A percentile compares a stretch with the other conserved stretches of the same genome.
Conservation (phyloP, 257 asterid species). For the Capsicum rhomboideum region DNA sequence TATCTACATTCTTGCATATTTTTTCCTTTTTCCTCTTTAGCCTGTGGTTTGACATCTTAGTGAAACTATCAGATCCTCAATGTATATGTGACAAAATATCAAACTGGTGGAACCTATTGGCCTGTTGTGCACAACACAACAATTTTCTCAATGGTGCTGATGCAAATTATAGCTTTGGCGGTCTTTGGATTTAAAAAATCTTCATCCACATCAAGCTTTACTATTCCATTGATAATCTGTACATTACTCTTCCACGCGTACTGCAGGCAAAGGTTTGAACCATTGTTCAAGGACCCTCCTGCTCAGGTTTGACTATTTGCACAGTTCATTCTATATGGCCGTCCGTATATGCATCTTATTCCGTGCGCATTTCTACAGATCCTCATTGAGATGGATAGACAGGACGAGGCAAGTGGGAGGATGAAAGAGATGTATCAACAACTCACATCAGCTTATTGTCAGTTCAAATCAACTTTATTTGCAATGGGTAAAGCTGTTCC, state of each 20-base stretch:
- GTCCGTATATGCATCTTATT: neutral
- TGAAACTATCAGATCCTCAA: conserved; percentile 24
- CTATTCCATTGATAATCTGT: conserved; percentile 20
- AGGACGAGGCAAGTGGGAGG: conserved; percentile 53
- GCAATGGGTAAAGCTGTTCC: conserved; percentile 5
- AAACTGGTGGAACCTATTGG: conserved; percentile 38
- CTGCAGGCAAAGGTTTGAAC: conserved; percentile 35
- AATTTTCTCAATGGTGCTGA: conserved; percentile 32
- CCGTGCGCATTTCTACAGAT: conserved; percentile 44
- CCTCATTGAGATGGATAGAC: conserved; percentile 79
- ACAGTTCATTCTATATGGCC: neutral
- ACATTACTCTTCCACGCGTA: conserved; percentile 31
- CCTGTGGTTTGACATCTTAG: neutral
- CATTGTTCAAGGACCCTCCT: conserved; percentile 14
- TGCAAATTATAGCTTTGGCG: conserved; percentile 30
- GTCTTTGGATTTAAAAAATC: conserved; percentile 27
- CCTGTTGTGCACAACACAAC: conserved; percentile 30
- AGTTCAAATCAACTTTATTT: conserved; percentile 21
- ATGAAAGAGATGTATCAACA: conserved; percentile 48
- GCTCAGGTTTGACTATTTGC: conserved; percentile 22
- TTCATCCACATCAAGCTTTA: conserved; percentile 24
- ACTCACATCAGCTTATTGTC: conserved; percentile 50
- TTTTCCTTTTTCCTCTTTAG: neutral
- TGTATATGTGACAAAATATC: conserved; percentile 29
- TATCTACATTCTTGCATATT: neutral